Percentiles rank a stretch among this genome's conserved stretches.
Evolutionary conservation across 768 basidiomycete species (phyloP).

Genomic region (Amanita molliuscula): DNA sequence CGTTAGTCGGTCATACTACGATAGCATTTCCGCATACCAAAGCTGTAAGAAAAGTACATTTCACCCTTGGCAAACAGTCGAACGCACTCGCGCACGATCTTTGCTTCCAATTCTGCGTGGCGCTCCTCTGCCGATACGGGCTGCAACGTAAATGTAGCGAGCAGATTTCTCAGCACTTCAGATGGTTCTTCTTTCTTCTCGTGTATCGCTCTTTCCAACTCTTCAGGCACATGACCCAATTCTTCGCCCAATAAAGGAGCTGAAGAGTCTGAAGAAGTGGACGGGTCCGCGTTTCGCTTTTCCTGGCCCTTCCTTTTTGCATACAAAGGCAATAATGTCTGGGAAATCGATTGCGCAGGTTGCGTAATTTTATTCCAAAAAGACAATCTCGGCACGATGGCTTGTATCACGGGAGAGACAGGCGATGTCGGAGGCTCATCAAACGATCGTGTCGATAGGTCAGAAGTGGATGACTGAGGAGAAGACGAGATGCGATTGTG

Average conservation of each 20-base stretch:
- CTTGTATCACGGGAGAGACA: constrained; percentile 47
- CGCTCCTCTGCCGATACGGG: constrained; percentile 56
- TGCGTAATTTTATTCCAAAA: constrained; percentile 65
- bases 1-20: neutral
- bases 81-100: constrained; percentile 72
- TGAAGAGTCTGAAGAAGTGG: neutral
- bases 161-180: constrained; percentile 45
- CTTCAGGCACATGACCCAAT: constrained; percentile 18
- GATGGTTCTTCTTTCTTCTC: constrained; percentile 35
- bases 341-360: constrained; percentile 17
- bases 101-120: constrained; percentile 69
- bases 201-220: constrained; percentile 35
- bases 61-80: constrained; percentile 72
- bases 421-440: constrained; percentile 37
- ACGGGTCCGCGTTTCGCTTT: neutral
- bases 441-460: constrained; percentile 45
- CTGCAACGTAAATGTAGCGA: constrained; percentile 50
- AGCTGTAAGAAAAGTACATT: constrained; percentile 86
- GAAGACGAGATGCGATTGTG: constrained; percentile 20
- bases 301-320: constrained; percentile 1
- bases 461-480: constrained; percentile 34
- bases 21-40: constrained; percentile 39
- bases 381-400: constrained; percentile 54
- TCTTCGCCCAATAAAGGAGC: constrained; percentile 9
- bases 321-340: neutral